Conservation (phyloP, 306 rosid species). For the Quercus suber region DNA sequence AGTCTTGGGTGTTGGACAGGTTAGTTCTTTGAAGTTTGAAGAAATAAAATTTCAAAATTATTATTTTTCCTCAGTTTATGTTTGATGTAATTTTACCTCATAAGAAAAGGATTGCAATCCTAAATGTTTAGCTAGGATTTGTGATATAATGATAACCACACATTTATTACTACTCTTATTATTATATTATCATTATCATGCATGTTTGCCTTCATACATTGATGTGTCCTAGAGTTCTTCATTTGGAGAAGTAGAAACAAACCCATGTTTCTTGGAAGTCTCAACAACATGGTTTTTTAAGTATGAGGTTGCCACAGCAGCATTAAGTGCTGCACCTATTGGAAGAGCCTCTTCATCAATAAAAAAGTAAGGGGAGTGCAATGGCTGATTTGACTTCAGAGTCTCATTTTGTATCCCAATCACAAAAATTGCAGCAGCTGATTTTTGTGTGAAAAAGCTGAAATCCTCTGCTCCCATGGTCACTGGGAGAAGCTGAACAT, state of each 20-base stretch:
- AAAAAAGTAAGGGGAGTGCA: conserved; percentile 47
- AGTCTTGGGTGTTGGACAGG: too few species aligned
- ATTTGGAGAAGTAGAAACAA: not conserved
- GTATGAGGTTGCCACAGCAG: conserved; percentile 47
- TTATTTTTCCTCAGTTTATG: too few species aligned
- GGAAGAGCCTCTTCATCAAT: conserved; percentile 51
- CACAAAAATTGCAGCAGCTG: conserved; percentile 30
- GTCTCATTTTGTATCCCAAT: conserved; percentile 38
- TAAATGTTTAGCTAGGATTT: too few species aligned
- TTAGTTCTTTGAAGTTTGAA: too few species aligned
- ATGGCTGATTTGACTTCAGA: conserved; percentile 13
- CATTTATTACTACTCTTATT: not conserved
- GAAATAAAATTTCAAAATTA: too few species aligned
- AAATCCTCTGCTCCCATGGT: conserved; percentile 55
- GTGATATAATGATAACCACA: too few species aligned
- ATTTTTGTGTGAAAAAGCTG: conserved; percentile 43
- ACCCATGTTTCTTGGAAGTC: not conserved
- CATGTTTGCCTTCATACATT: not conserved
- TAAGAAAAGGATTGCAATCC: too few species aligned
- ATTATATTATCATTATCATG: not conserved
- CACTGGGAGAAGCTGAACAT: conserved; percentile 36
- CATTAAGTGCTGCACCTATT: conserved; percentile 52
- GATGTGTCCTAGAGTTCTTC: not conserved
- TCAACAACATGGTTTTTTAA: conserved; percentile 21
- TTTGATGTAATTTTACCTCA: too few species aligned